Evolutionary conservation across 2,329 filamentous ascomycete genomes (phyloP).

Genomic region (Coniochaeta sp.): DNA sequence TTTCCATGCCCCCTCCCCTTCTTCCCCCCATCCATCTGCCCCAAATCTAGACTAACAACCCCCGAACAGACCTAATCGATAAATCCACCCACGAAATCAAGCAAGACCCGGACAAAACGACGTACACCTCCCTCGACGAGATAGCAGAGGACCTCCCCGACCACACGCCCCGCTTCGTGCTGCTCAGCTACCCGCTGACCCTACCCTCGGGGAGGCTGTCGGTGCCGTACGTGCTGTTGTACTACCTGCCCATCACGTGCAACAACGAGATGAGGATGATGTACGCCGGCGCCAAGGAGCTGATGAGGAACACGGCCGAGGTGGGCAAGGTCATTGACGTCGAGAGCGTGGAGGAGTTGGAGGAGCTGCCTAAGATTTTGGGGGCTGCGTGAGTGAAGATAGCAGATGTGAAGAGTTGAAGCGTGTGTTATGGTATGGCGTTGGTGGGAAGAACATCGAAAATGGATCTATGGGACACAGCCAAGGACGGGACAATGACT

Average conservation of each 20-base stretch:
- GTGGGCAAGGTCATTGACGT: slow-evolving; percentile 86
- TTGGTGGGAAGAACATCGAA: background rate
- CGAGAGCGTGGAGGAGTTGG: slow-evolving; percentile 70
- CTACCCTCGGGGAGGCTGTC: slow-evolving; percentile 77
- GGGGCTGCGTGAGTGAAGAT: slow-evolving; percentile 22
- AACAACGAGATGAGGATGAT: slow-evolving; percentile 85
- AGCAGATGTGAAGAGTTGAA: background rate
- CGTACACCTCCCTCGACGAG: slow-evolving; percentile 75
- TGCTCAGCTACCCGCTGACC: slow-evolving; percentile 86
- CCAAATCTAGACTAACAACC: no score
- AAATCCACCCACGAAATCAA: slow-evolving; percentile 85
- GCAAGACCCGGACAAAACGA: slow-evolving; percentile 65
- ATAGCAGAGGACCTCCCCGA: slow-evolving; percentile 87
- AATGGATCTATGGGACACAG: no score
- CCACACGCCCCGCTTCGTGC: slow-evolving; percentile 80
- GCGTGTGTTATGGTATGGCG: background rate
- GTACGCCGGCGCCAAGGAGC: slow-evolving; percentile 91
- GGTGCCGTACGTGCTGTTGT: slow-evolving; percentile 90
- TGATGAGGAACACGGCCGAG: slow-evolving; percentile 90
- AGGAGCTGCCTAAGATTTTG: slow-evolving; percentile 67
- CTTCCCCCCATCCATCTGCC: no score
- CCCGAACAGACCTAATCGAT: slow-evolving; percentile 67
- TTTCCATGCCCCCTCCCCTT: background rate
- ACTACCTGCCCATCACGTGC: slow-evolving; percentile 89
- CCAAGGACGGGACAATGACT: no score